Evolutionary conservation across 2,329 filamentous ascomycete genomes (phyloP), one percentile per base, ranked within the genome.

Genomic region (Alternaria metachromatica): DNA sequence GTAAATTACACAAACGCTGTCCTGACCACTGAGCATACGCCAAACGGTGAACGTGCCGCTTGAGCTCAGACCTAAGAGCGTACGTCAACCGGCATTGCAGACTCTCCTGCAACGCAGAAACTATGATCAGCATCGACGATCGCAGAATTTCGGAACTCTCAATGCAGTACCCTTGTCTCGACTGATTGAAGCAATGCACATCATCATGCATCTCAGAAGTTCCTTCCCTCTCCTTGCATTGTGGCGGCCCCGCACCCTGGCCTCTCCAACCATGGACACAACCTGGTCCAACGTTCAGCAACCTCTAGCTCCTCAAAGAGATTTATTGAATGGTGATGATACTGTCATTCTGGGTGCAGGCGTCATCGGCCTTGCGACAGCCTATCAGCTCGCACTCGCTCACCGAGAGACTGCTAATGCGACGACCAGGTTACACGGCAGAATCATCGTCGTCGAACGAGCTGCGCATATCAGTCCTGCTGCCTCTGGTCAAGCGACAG

Each of bases 81-180:
- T 11, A 41, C 37, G n/a, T 6, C 15, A 18, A 41, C 4, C n/a
- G 37, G 4, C 9, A 41, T 41, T 18, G 5, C 37, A 41, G 8
- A 18, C 5, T 6, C 3, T 1, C 37, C 4, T 1, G 15, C n/a
- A n/a, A 18, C 8, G 3, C 8, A 18, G 2, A 2, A 18, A 41
- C 2, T 11, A 18, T 3, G 5, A 6, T 41, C 5, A n/a, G 4
- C n/a, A 11, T 41, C 9, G 37, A 18, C 9, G 5, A 3, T 41
- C 9, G 15, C 37, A 41, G 0, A 1, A 6, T 3, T 11, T 41
- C 15, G 8, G 8, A 10, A 1, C 2, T 0, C 0, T 41, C 15
- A 41, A 10, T 18, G 5, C 37, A 1, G 5, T 41, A 10, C 15
- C 2, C 15, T 18, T 2, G 1, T 1, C 4, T 10, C 15, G 15